Conservation (phyloP, 441 rosid genomes). For the Erodium moschatum region DNA sequence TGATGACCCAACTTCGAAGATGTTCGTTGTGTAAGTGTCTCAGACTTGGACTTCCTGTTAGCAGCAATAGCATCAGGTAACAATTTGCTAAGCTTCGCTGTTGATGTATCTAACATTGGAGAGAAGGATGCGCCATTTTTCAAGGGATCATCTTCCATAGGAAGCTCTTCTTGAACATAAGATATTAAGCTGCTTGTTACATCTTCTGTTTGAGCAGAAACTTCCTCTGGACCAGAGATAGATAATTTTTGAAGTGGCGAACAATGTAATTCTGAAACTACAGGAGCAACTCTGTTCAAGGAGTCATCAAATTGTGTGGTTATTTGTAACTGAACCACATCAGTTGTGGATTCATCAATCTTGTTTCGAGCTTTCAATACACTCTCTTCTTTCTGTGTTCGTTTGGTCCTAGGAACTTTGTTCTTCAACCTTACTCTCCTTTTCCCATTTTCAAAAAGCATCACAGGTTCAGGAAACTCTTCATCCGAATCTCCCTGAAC, state of each 20-base stretch:
- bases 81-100: slow-evolving; percentile 22
- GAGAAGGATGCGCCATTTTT: slow-evolving; percentile 23
- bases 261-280: slow-evolving; percentile 23
- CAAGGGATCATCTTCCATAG: slow-evolving; percentile 34
- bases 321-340: slow-evolving; percentile 26
- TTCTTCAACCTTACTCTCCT: slow-evolving; percentile 22
- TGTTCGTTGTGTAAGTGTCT: slow-evolving; percentile 36
- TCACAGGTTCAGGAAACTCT: slow-evolving; percentile 87
- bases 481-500: slow-evolving; percentile 96
- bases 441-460: slow-evolving; percentile 46
- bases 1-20: slow-evolving; percentile 47
- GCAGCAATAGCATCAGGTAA: slow-evolving; percentile 30
- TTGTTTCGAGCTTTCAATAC: slow-evolving; percentile 23
- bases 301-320: slow-evolving; percentile 27
- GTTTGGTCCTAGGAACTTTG: slow-evolving; percentile 25
- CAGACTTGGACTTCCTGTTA: slow-evolving; percentile 37
- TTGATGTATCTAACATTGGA: slow-evolving; percentile 27
- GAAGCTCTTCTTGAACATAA: slow-evolving; percentile 34
- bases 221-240: slow-evolving; percentile 31
- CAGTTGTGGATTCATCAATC: slow-evolving; percentile 14
- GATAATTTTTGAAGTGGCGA: slow-evolving; percentile 23
- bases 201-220: slow-evolving; percentile 26
- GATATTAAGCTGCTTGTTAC: slow-evolving; percentile 21
- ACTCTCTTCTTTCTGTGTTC: slow-evolving; percentile 27
- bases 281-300: slow-evolving; percentile 29